Conservation (phyloP, 345 rosid genomes). For the Erysimum cheiranthoides region DNA sequence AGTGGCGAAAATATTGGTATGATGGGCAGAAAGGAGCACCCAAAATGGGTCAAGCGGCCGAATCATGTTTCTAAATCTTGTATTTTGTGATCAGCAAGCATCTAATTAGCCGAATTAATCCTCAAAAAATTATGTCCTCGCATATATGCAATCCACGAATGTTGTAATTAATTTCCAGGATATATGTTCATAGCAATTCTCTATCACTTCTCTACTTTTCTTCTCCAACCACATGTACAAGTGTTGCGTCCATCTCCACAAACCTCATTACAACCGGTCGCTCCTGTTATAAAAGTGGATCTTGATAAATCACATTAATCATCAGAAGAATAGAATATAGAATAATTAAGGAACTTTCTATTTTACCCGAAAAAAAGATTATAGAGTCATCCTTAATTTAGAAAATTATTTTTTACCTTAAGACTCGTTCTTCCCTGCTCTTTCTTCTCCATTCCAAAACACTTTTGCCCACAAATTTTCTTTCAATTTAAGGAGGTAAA, state of each 20-base stretch:
- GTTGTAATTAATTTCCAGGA: neutral
- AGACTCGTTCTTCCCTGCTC: conserved; percentile 39
- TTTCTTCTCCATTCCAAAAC: conserved; percentile 6
- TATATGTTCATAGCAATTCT: neutral
- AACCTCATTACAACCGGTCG: neutral
- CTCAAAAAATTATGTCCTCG: neutral
- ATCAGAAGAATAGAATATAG: neutral
- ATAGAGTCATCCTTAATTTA: conserved; percentile 24
- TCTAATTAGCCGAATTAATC: neutral
- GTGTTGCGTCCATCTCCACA: neutral
- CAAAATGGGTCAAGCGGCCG: neutral
- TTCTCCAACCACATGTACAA: conserved; percentile 2
- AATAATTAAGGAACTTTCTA: too few species aligned
- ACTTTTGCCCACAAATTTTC: conserved; percentile 19
- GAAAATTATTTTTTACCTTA: conserved; percentile 16
- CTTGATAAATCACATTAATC: neutral
- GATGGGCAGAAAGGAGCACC: neutral
- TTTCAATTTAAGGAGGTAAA: neutral
- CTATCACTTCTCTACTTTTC: neutral
- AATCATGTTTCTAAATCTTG: neutral
- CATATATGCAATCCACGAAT: neutral
- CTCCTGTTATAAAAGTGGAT: neutral
- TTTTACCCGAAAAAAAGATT: neutral
- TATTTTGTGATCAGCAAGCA: neutral
- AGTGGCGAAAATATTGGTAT: neutral